Evolutionary conservation across 202 grass and related monocot genomes (phyloP).

Genomic region (Zoysia matrella): DNA sequence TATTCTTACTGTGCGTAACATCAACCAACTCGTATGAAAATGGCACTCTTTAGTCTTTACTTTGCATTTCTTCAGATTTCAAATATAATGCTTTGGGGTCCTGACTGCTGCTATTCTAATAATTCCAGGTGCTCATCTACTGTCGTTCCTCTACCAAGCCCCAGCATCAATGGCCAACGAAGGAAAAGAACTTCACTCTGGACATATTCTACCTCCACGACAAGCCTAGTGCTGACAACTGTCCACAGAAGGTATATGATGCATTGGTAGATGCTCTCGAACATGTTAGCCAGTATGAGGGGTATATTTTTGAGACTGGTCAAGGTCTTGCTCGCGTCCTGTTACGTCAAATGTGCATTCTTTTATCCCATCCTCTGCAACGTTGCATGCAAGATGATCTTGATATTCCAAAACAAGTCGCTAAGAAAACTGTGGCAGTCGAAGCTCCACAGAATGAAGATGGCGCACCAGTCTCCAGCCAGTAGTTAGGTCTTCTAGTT

Average conservation of each 20-base stretch:
- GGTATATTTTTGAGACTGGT: slow-evolving; percentile 86
- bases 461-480: slow-evolving; percentile 34
- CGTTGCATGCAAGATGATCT: slow-evolving; percentile 90
- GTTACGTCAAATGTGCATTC: slow-evolving; percentile 76
- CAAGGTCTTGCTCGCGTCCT: slow-evolving; percentile 77
- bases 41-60: not conserved
- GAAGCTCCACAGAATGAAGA: slow-evolving; percentile 60
- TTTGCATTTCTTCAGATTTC: slow-evolving; percentile 1
- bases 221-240: slow-evolving; percentile 86
- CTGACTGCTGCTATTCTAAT: slow-evolving; percentile 28
- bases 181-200: slow-evolving; percentile 84
- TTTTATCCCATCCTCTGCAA: slow-evolving; percentile 76
- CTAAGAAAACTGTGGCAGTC: slow-evolving; percentile 49
- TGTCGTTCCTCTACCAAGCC: slow-evolving; percentile 85
- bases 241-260: slow-evolving; percentile 92
- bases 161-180: slow-evolving; percentile 78
- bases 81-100: not conserved
- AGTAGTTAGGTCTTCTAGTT: slow-evolving; percentile 41
- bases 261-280: slow-evolving; percentile 78
- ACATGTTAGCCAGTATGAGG: slow-evolving; percentile 90
- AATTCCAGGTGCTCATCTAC: slow-evolving; percentile 88
- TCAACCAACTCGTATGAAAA: not conserved
- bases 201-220: slow-evolving; percentile 90
- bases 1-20: no score
- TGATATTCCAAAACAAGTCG: slow-evolving; percentile 74